A percentile compares a stretch with the other conserved stretches of the same genome.
Evolutionary conservation across 176 grass and related monocot genomes (phyloP).

Genomic region (Alopecurus myosuroides): DNA sequence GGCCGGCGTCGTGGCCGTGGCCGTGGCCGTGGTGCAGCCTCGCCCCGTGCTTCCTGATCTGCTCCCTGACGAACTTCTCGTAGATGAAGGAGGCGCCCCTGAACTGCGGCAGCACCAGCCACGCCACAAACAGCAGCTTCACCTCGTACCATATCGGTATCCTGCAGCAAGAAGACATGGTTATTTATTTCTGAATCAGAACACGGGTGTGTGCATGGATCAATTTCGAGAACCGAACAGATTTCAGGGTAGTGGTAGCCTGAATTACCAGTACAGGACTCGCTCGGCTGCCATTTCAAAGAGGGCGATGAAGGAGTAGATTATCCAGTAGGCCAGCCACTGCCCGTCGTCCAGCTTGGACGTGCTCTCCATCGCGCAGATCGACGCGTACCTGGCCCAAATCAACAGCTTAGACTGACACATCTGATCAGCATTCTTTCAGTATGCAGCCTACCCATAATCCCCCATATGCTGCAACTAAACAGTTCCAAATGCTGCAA

Average conservation of each 20-base stretch:
- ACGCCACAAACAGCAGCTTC: conserved; percentile 60
- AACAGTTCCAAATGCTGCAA: background rate
- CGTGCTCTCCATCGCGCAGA: conserved; percentile 66
- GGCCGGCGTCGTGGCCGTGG: background rate
- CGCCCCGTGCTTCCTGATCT: conserved; percentile 43
- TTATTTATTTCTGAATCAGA: background rate
- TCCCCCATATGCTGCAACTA: background rate
- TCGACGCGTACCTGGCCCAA: conserved; percentile 58
- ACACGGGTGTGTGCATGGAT: background rate
- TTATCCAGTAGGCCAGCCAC: conserved; percentile 78
- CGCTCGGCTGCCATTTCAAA: conserved; percentile 59
- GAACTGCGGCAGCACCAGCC: conserved; percentile 80
- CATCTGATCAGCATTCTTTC: background rate
- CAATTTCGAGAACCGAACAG: background rate
- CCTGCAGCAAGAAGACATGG: background rate
- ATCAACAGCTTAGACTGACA: background rate
- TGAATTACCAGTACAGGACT: conserved; percentile 52
- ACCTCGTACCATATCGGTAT: conserved; percentile 66
- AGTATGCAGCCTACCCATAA: too few species aligned
- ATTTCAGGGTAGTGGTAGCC: background rate
- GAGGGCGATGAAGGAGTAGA: conserved; percentile 70
- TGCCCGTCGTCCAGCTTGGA: conserved; percentile 67
- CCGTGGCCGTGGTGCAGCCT: conserved; percentile 26
- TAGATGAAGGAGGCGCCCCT: conserved; percentile 75
- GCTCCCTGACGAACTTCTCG: conserved; percentile 62